These are phyloP conservation scores for Oehlia diaphana DNA, from an alignment of 192 early-diverging fungal genomes.

Conservation along the genomic window DNA sequence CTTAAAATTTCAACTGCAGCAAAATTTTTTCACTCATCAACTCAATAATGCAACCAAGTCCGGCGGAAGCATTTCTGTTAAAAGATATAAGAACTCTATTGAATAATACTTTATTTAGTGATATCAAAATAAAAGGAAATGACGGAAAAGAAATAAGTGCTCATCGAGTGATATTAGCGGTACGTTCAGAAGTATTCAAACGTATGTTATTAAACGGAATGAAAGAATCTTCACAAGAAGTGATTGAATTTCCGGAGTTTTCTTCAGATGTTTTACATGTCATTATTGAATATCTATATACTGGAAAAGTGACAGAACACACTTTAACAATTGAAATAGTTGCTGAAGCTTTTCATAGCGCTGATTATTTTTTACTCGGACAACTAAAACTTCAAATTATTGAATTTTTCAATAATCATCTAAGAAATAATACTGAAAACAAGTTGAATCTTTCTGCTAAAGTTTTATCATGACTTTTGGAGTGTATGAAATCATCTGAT, in stretches of 20 bases:
- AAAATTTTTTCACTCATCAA: no score
- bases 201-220: background rate
- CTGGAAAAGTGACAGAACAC: background rate
- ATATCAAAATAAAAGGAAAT: background rate
- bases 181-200: background rate
- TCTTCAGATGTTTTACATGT: background rate
- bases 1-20: no score
- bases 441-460: background rate
- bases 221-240: background rate
- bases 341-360: background rate
- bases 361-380: background rate
- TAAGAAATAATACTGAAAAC: background rate
- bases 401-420: background rate
- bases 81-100: no score
- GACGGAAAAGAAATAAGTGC: background rate
- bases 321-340: background rate
- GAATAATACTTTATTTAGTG: no score
- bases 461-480: background rate
- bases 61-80: no score
- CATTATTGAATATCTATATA: background rate
- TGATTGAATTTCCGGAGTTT: background rate
- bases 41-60: no score
- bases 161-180: background rate
- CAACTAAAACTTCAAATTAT: background rate
- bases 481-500: background rate